Conservation (phyloP, 345 rosid genomes). For the Geranium rotundifolium region DNA sequence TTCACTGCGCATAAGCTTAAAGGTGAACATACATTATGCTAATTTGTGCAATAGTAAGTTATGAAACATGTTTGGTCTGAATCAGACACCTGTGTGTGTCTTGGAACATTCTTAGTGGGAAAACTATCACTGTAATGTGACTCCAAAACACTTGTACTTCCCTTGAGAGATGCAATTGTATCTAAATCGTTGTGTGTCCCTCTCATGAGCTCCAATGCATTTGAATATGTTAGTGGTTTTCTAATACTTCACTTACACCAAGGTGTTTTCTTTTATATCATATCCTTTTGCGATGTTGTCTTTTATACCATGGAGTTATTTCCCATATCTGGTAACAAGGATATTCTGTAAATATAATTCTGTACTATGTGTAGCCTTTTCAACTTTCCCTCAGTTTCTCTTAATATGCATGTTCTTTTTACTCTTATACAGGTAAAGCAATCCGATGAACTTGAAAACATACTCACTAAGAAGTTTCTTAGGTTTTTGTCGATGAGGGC, state of each 20-base stretch:
- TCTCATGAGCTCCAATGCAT: not conserved
- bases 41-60: not conserved
- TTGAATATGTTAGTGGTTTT: not conserved
- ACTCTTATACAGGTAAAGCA: not conserved
- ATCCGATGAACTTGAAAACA: not conserved
- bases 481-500: slow-evolving; percentile 98
- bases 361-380: not conserved
- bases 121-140: too few species aligned
- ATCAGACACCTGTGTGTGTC: too few species aligned
- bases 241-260: not conserved
- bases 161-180: not conserved
- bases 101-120: too few species aligned
- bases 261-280: not conserved
- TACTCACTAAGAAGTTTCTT: slow-evolving; percentile 5
- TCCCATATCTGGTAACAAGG: not conserved
- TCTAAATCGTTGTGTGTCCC: not conserved
- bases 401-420: not conserved
- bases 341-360: not conserved
- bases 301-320: not conserved
- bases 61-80: too few species aligned
- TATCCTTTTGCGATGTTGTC: not conserved
- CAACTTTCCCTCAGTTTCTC: not conserved
- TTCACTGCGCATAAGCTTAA: slow-evolving; percentile 86
- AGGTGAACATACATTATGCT: slow-evolving; percentile 34
- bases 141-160: not conserved